These are phyloP conservation scores for Candida sanyaensis DNA, from an alignment of 1,139 yeast genomes.

Conservation along the genomic window DNA sequence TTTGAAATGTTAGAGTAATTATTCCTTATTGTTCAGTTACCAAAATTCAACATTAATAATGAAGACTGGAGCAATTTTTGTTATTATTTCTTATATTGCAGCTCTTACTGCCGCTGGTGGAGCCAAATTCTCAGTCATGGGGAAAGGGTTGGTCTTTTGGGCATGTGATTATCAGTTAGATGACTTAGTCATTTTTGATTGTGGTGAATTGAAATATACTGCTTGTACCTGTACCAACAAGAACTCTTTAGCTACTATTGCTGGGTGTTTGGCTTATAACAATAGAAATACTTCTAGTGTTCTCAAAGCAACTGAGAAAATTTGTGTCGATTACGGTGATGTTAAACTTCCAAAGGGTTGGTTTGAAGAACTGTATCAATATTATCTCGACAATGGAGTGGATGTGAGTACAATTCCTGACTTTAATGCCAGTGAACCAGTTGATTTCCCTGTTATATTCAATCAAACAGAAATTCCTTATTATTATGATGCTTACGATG, in stretches of 20 bases:
- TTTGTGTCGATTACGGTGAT: slow-evolving; percentile 4
- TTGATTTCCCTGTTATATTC: slow-evolving; percentile 24
- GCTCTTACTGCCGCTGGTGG: not conserved
- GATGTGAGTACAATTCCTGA: slow-evolving; percentile 19
- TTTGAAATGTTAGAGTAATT: too few relatives aligned
- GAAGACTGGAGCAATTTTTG: too few relatives aligned
- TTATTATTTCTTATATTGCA: too few relatives aligned
- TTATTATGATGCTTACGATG: slow-evolving; percentile 22
- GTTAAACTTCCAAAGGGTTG: slow-evolving; percentile 17
- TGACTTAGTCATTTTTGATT: not conserved
- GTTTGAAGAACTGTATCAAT: slow-evolving; percentile 17
- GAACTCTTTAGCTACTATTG: slow-evolving; percentile 6
- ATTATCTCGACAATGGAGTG: slow-evolving; percentile 21
- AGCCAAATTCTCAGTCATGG: not conserved
- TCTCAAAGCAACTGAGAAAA: not conserved
- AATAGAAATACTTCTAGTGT: slow-evolving; percentile 4
- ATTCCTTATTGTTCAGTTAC: too few relatives aligned
- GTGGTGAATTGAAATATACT: not conserved
- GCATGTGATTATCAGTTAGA: not conserved
- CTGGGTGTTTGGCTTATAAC: slow-evolving; percentile 7
- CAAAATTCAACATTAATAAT: too few relatives aligned
- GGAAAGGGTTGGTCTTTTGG: not conserved
- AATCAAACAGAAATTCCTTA: slow-evolving; percentile 14
- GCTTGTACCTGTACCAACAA: slow-evolving; percentile 6
- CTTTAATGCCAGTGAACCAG: slow-evolving; percentile 21